Percentiles rank a stretch among this genome's conserved stretches.
These are phyloP conservation scores for Macrolepiota fuliginosa DNA, from an alignment of 768 basidiomycete species.

Conservation along the genomic window DNA sequence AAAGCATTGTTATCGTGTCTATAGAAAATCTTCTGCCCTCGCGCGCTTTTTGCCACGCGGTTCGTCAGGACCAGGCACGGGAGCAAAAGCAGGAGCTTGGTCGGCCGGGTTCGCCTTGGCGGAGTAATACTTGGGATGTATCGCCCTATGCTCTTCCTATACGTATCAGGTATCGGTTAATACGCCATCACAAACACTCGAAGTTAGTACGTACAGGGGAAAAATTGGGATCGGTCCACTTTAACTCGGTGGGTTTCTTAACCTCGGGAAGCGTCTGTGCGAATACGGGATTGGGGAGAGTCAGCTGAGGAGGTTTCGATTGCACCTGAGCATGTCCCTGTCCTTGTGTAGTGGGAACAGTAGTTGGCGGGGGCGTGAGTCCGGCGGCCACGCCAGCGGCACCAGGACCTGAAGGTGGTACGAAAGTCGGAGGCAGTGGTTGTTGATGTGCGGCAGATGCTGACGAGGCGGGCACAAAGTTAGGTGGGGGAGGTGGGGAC, in stretches of 20 bases:
- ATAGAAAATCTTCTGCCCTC: constrained; percentile 84
- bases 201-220: constrained; percentile 48
- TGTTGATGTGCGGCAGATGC: not conserved
- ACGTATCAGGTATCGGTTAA: not conserved
- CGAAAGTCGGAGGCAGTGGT: not conserved
- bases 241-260: constrained; percentile 74
- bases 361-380: not conserved
- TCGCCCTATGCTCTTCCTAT: constrained; percentile 79
- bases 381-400: not conserved
- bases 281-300: constrained; percentile 54
- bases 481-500: constrained; percentile 18
- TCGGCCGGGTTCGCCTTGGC: constrained; percentile 34
- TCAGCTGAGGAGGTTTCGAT: constrained; percentile 29
- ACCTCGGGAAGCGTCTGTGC: constrained; percentile 69
- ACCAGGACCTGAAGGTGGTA: not conserved
- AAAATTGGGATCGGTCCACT: constrained; percentile 77
- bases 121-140: constrained; percentile 59
- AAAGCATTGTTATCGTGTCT: constrained; percentile 1
- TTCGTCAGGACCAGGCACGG: constrained; percentile 42
- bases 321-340: constrained; percentile 9
- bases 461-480: constrained; percentile 17
- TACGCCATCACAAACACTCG: not conserved
- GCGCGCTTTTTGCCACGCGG: constrained; percentile 81
- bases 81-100: constrained; percentile 17
- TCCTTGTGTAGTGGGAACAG: not conserved